phyloP scores from a whole-genome alignment of 2,329 filamentous ascomycete genomes.

The Lasiodiplodia sp. region DNA sequence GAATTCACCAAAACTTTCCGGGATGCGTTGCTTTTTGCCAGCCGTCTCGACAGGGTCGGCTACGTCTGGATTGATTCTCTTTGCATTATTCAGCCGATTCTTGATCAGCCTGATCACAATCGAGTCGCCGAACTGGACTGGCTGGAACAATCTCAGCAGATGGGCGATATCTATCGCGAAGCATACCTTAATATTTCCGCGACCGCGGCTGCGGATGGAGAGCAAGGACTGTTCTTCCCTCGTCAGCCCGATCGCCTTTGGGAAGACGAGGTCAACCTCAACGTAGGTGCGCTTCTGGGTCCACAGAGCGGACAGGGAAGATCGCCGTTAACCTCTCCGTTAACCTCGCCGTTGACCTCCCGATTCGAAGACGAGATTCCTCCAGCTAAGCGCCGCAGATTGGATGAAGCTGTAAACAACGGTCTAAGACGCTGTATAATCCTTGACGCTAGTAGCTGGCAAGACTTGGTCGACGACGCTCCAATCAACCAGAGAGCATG shows the following conservation, averaged over 20 bases:
- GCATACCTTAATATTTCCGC: slow-evolving; percentile 39
- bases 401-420: background rate
- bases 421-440: background rate
- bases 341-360: no score
- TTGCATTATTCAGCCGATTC: background rate
- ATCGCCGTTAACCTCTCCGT: no score
- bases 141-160: slow-evolving; percentile 33
- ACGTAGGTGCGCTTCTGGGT: background rate
- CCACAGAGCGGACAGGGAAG: no score
- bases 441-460: background rate
- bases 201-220: slow-evolving; percentile 33
- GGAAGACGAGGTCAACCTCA: slow-evolving; percentile 34
- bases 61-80: slow-evolving; percentile 35
- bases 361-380: no score
- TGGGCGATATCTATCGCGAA: slow-evolving; percentile 34
- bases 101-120: no score
- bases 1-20: slow-evolving; percentile 33
- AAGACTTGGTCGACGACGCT: background rate
- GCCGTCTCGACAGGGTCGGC: slow-evolving; percentile 26
- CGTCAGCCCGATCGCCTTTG: slow-evolving; percentile 14
- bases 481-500: slow-evolving; percentile 6
- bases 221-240: slow-evolving; percentile 34
- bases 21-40: slow-evolving; percentile 32
- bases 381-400: no score
- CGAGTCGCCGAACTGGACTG: slow-evolving; percentile 32